These are phyloP conservation scores for Lepidium sativum DNA, from an alignment of 345 rosid species.

Conservation along the genomic window DNA sequence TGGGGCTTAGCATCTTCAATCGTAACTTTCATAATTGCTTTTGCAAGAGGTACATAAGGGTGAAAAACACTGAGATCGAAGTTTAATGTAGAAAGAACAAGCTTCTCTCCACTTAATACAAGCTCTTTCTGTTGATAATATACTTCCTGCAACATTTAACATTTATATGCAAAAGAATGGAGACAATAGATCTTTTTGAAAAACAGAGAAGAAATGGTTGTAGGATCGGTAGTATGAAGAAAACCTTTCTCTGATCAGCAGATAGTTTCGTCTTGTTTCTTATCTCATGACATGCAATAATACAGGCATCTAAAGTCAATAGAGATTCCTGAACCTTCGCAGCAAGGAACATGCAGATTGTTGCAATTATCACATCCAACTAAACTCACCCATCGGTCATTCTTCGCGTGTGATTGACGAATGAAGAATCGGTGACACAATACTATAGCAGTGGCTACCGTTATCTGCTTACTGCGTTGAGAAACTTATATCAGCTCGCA, in stretches of 20 bases:
- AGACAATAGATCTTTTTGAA: too few species aligned
- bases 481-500: slow-evolving; percentile 16
- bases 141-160: slow-evolving; percentile 51
- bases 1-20: slow-evolving; percentile 59
- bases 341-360: slow-evolving; percentile 96
- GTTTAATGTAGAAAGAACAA: slow-evolving; percentile 83
- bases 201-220: too few species aligned
- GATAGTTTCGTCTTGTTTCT: slow-evolving; percentile 81
- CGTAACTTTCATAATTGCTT: slow-evolving; percentile 91
- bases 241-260: slow-evolving; percentile 78
- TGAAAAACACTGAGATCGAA: slow-evolving; percentile 88
- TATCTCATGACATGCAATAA: slow-evolving; percentile 33
- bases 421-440: slow-evolving; percentile 90
- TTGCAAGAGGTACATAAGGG: slow-evolving; percentile 94
- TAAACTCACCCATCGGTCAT: slow-evolving; percentile 80
- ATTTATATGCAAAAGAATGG: too few species aligned
- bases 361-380: slow-evolving; percentile 36
- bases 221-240: neutral
- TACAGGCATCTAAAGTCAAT: too few species aligned
- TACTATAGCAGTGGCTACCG: slow-evolving; percentile 90
- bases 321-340: slow-evolving; percentile 81
- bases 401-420: slow-evolving; percentile 90
- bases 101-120: slow-evolving; percentile 75
- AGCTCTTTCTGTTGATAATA: slow-evolving; percentile 91
- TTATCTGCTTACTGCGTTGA: slow-evolving; percentile 71